Base-by-base conservation (phyloP, 129 eudicot genomes). In the Flaveria linearis region DNA sequence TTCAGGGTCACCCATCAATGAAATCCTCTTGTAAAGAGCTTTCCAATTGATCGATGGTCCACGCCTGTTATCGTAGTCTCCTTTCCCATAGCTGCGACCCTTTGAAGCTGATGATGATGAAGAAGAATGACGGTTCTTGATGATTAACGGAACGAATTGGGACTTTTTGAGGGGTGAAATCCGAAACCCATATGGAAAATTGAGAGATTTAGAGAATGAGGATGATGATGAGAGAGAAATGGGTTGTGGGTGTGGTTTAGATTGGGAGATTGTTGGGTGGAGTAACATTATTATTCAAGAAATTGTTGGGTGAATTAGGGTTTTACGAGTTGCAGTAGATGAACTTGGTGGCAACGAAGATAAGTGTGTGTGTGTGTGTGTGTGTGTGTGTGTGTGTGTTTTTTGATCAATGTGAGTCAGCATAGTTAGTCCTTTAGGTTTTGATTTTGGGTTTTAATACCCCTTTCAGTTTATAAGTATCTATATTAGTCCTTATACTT, bases 41-140 rank as follows among this genome's bases (percentile, higher is more conserved):
- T 56, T 84, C 98, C 98, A 90, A 47, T 80, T 87, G 43, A 83
- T 53, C 39, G 66, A 4, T 17, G 80, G 68, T 57, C 46, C 80
- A 17, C 85, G 90, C 64, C 78, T 79, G n/a, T 50, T 88, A 75
- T 93, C 98, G 15, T 73, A 81, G 65, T 87, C 97, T n/a, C 82
- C 73, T 9, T 90, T 86, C 14, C 90, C 94, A 61, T 88, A 84
- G 68, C 78, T 88, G 41, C 87, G 53, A 57, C 74, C 84, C 52
- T 81, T 78, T 25, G 98, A 81, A 17, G 74, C 69, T 45, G 86
- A 66, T 6, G 85, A 84, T 43, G 91, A 78, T 1, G 80, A 73
- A 1, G 68, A 63, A 63, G 65, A 63, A 60, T 55, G 69, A n/a
- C 17, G 74, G 78, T 23, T 79, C 55, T 61, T 75, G 70, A 78